Percentiles rank a stretch among this genome's conserved stretches.
Evolutionary conservation across 2,329 filamentous ascomycete genomes (phyloP).

Genomic region (Ophidiomyces ophidiicola): DNA sequence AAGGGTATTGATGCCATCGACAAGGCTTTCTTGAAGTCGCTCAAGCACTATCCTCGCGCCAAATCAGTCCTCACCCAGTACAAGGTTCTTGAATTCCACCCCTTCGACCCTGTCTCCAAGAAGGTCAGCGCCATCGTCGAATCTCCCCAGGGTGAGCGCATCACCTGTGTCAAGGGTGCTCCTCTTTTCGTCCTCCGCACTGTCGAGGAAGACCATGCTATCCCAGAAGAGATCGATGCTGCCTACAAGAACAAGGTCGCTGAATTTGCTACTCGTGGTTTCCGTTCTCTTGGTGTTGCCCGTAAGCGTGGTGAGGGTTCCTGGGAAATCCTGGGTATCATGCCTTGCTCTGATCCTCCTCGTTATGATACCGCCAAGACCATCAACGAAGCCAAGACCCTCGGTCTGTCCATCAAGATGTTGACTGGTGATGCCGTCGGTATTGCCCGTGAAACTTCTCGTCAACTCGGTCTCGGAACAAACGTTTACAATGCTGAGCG

Average conservation of each 20-base stretch:
- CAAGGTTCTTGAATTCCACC: conserved; percentile 71
- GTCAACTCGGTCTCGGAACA: conserved; percentile 79
- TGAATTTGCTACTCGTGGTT: conserved; percentile 84
- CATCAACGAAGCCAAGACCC: conserved; percentile 74
- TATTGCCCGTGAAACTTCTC: conserved; percentile 82
- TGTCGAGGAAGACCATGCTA: conserved; percentile 70
- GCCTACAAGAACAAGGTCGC: conserved; percentile 88
- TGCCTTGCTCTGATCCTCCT: conserved; percentile 86
- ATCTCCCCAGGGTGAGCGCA: conserved; percentile 69
- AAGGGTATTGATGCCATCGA: conserved; percentile 92
- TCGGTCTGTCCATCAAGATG: conserved; percentile 91
- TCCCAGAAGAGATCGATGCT: conserved; percentile 63
- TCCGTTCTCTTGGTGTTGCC: conserved; percentile 85
- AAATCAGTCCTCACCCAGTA: conserved; percentile 72
- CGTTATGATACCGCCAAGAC: conserved; percentile 84
- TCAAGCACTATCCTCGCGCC: conserved; percentile 69
- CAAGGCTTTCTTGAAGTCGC: conserved; percentile 82
- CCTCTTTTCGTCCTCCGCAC: conserved; percentile 78
- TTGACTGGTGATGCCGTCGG: conserved; percentile 89
- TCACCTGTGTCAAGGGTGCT: conserved; percentile 82
- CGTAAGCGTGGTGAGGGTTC: conserved; percentile 69
- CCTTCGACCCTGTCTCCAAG: conserved; percentile 88
- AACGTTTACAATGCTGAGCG: conserved; percentile 91
- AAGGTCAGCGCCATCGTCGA: conserved; percentile 77
- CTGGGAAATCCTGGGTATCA: conserved; percentile 90